Evolutionary conservation across 2,329 filamentous ascomycete genomes (phyloP), one percentile per base, ranked within the genome.

Genomic region (Geosmithia flava): DNA sequence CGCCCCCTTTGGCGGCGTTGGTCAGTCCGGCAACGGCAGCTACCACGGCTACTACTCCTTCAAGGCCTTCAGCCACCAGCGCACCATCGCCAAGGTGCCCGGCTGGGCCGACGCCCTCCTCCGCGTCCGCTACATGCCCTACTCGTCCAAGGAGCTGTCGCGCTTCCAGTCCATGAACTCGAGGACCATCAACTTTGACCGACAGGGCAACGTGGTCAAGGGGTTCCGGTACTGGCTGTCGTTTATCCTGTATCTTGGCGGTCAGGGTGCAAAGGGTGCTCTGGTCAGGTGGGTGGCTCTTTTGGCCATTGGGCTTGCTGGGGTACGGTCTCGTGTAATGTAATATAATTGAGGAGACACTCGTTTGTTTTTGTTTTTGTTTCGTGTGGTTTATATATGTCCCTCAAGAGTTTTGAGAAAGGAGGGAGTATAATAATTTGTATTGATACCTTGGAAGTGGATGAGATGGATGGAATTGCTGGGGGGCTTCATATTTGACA

Each of bases 81-180:
- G 67, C 39, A 57, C 59, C 52, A 60, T 68, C 37, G 58, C 64
- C 46, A 54, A 61, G 43, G 56, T 64, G 6, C 67, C 67, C 6
- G 51, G 47, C 49, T 68, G 66, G 67, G 53, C 60, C 37, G 66
- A 69, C 29, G 53, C 66, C 40, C 58, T 88, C 51, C 68, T 91
- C 54, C 73, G 76, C 50, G 71, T 87, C 47, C 76, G 87, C 51
- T 85, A 85, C 66, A 76, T 81, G 67, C 81, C 81, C 2, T 83
- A 81, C 62, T 64, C 66, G 37, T 61, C 61, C 55, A 58, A 56
- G 16, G 62, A 75, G 52, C 66, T 79, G 49, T 61, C 64, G 43
- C 63, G 70, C 45, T 63, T 75, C 52, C 56, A 67, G 45, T 60
- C 62, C 42, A 59, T 77, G 54, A 67, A 68, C 46, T 54, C 56